A percentile compares a stretch with the other conserved stretches of the same genome.
Evolutionary conservation across 2,329 filamentous ascomycete species (phyloP).

Genomic region (Aspergillus novoparasiticus): DNA sequence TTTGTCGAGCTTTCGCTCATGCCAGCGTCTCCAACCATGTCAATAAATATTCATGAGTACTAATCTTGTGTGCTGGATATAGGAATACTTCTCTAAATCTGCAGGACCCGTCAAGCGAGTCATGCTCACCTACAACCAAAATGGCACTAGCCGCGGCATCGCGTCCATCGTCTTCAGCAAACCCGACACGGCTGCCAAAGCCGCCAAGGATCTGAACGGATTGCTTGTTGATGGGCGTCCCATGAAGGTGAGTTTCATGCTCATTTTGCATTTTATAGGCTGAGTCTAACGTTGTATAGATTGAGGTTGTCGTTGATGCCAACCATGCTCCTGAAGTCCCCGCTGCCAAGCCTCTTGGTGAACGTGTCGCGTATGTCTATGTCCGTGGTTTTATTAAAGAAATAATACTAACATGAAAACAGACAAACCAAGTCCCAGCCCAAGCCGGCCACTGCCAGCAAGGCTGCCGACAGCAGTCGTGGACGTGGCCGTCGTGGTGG

Average conservation of each 20-base stretch:
- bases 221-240: constrained; percentile 86
- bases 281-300: constrained; percentile 51
- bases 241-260: constrained; percentile 71
- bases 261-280: constrained; percentile 7
- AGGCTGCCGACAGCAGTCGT: constrained; percentile 59
- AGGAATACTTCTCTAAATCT: constrained; percentile 94
- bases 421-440: constrained; percentile 71
- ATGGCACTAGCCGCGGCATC: constrained; percentile 87
- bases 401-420: constrained; percentile 27
- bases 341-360: constrained; percentile 73
- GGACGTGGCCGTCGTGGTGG: constrained; percentile 49
- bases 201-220: constrained; percentile 81
- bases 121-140: constrained; percentile 88
- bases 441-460: constrained; percentile 77
- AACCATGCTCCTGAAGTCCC: constrained; percentile 68
- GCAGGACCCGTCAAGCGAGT: constrained; percentile 90
- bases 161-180: constrained; percentile 86
- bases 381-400: background rate
- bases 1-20: constrained; percentile 26
- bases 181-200: constrained; percentile 79
- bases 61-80: constrained; percentile 55
- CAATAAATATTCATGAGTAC: constrained; percentile 37
- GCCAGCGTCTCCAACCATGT: constrained; percentile 23
- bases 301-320: constrained; percentile 87
- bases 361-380: constrained; percentile 72